Percentiles rank a stretch among this genome's conserved stretches.
phyloP scores from a whole-genome alignment of 768 basidiomycete genomes.

The Glaciozyma martinii region DNA sequence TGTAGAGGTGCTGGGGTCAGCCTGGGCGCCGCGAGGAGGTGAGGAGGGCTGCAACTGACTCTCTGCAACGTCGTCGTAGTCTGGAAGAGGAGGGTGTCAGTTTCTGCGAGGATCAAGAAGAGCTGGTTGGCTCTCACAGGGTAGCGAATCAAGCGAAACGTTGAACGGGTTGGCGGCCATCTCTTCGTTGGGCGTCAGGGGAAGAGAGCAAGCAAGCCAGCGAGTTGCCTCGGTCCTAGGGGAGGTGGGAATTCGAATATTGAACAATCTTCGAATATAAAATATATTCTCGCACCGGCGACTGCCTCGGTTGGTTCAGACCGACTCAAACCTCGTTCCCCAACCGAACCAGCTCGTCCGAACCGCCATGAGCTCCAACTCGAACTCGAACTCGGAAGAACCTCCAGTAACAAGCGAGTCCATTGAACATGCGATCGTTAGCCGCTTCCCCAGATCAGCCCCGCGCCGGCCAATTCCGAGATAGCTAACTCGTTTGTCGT shows the following conservation, averaged over 20 bases:
- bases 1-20: conserved; percentile 1
- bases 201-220: no score
- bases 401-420: neutral
- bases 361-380: neutral
- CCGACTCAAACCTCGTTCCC: no score
- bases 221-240: no score
- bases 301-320: neutral
- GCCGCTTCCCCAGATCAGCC: neutral
- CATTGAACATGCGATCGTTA: conserved; percentile 20
- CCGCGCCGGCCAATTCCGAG: no score
- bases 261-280: neutral
- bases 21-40: neutral
- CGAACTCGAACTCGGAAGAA: no score
- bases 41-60: neutral
- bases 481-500: neutral
- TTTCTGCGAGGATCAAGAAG: no score
- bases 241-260: no score
- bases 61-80: neutral
- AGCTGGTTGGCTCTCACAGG: neutral
- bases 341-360: neutral
- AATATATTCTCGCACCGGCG: neutral
- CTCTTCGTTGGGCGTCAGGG: neutral
- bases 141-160: neutral
- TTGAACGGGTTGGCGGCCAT: conserved; percentile 1
- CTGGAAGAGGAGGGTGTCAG: no score